These are phyloP conservation scores for Entoloma clypeatum DNA, from an alignment of 1,284 basidiomycete genomes.

Conservation along the genomic window DNA sequence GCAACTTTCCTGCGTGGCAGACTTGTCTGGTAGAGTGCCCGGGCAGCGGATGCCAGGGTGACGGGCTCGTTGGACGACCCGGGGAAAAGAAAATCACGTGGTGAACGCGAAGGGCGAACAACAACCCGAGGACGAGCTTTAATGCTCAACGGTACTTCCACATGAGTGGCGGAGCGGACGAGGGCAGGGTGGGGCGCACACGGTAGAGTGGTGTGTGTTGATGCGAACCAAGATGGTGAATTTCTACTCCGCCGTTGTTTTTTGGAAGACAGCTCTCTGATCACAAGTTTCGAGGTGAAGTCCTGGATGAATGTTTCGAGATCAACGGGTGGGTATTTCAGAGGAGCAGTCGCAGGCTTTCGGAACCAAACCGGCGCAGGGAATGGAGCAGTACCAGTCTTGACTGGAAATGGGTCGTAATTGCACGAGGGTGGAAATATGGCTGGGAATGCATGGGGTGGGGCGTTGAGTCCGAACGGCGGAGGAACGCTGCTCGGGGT, in stretches of 20 bases:
- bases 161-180: not conserved
- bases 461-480: not conserved
- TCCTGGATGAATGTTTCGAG: conserved; percentile 1
- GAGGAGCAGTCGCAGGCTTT: conserved; percentile 1
- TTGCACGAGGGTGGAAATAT: conserved; percentile 3
- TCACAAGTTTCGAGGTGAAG: conserved; percentile 7
- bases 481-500: not conserved
- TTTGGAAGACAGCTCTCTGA: not conserved
- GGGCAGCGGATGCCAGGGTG: no score
- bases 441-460: conserved; percentile 9
- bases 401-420: conserved; percentile 5
- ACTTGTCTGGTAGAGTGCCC: not conserved
- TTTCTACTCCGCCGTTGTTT: not conserved
- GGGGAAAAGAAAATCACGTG: no score
- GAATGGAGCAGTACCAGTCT: not conserved
- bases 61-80: no score
- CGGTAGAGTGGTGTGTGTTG: not conserved
- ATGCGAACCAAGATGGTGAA: conserved; percentile 1
- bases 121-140: not conserved
- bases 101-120: no score
- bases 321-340: not conserved
- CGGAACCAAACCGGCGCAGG: conserved; percentile 4
- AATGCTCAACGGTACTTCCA: not conserved
- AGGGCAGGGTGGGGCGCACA: conserved; percentile 5
- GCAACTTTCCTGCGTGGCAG: not conserved